Base-by-base conservation (phyloP, 305 asterid species). In the Fraxinus nigra region DNA sequence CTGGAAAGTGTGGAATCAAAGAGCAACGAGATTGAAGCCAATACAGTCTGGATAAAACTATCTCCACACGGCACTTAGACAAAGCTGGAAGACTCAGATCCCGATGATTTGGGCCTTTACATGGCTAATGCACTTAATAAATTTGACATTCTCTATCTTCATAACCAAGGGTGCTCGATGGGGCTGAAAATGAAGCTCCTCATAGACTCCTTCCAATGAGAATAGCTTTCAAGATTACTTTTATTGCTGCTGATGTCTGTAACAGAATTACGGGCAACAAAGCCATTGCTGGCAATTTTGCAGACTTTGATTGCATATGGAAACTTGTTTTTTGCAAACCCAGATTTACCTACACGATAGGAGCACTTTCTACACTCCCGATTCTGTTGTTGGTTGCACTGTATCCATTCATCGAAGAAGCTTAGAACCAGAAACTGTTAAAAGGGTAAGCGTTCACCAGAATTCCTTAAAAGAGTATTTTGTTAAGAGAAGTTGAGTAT, bases 1-100 rank as follows among this genome's bases (percentile, higher is more conserved):
- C 61, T 83, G 5, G 83, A 86, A 78, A 78, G 81, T 78, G 85
- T 82, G 10, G 86, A 82, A 37, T 84, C 82, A 2, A 73, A 76
- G 28, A 59, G 80, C 5, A 33, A 26, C 33, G 85, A 82, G 28
- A 80, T 84, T 22, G 86, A 86, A 73, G 79, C 84, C 0, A 63
- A 83, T 2, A 83, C 63, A 69, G 83, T 83, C 65, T 86, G 86
- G 13, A 80, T 83, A 35, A 78, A 85, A 37, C 77, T 86, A 8
- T 83, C 86, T 33, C 86, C 88, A 1, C 75, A 43, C 5, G 59
- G 79, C 0, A 5, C 37, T 48, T 70, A 14, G 72, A n/a, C 28
- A 33, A 84, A 77, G 8, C 30, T 61, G 0, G 82, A 69, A 26
- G 87, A 84, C 72, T 78, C 83, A n/a, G 51, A 84, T 75, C 85